Conservation (phyloP, 139 green algal genomes). For the Asterochloris erici region DNA sequence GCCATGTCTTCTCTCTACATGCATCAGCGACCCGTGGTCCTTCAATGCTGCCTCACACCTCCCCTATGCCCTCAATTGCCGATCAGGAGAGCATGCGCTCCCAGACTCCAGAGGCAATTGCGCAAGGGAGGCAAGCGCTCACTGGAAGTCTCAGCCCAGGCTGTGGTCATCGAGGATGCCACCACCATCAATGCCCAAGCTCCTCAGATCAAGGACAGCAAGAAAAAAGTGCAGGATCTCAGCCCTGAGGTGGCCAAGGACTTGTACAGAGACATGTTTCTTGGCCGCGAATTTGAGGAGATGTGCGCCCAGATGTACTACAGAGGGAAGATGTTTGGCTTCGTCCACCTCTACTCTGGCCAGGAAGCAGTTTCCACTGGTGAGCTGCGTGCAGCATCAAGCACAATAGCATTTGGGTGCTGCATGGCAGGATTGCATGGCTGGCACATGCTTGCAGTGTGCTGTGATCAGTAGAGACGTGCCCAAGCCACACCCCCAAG, state of each 20-base stretch:
- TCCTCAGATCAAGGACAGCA: constrained; percentile 6
- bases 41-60: no score
- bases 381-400: constrained; percentile 2
- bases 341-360: constrained; percentile 96
- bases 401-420: not conserved
- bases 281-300: constrained; percentile 96
- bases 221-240: constrained; percentile 29
- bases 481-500: no score
- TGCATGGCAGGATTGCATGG: no score
- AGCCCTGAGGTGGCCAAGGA: constrained; percentile 71
- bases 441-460: no score
- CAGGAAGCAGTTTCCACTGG: constrained; percentile 90
- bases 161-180: constrained; percentile 3
- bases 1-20: no score
- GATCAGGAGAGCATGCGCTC: no score
- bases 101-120: no score
- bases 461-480: no score
- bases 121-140: no score
- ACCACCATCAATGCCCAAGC: not conserved
- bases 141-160: not conserved
- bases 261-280: constrained; percentile 88
- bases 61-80: no score
- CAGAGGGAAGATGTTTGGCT: constrained; percentile 65
- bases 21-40: no score
- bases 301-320: constrained; percentile 99